Base-by-base conservation (phyloP, 805 yeast species). In the Lipomyces mesembrius region DNA sequence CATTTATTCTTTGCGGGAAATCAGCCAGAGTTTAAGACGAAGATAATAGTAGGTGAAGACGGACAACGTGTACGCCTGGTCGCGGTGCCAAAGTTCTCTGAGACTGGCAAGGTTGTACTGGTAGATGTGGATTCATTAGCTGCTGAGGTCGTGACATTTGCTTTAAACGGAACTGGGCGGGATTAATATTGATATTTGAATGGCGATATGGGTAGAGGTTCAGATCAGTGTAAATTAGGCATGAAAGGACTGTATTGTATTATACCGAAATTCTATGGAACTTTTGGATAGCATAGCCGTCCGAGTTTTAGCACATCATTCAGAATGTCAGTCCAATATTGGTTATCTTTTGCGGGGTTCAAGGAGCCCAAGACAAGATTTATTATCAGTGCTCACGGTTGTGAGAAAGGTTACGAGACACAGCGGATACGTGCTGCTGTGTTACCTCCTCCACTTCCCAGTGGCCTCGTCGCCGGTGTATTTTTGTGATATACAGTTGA, bases 1-100 rank as follows among this genome's bases (percentile, higher is more conserved):
- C 93, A 92, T 75, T 88, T 93, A 2, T 92, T 90, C 74, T 86
- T 91, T 72, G 91, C 86, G 2, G 98, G 97, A 0, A 94, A 93
- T 75, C 97, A 92, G 76, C 85, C 88, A 0, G 75, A 77, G 39
- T 92, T 82, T 76, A 88, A 83, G 58, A 76, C 87, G 0, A 80
- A 83, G 35, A 61, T 77, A 2, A 71, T 84, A 20, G 74, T 77
- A 34, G 73, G 84, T 14, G 79, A 74, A 0, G 79, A 76, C 2
- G 75, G 78, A 8, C 79, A 79, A 43, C 51, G 71, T 0, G 85
- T 88, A 9, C 79, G 87, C 59, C 68, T 91, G 27, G 80, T 95
- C 17, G 79, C 88, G 1, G 81, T 95, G 6, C 98, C 99, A 0
- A 81, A 81, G 54, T 95, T 93, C 74, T 77, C 82, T 57, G 79